Conservation (phyloP, 352 stramenopile species). For the Pythium inflatum region DNA sequence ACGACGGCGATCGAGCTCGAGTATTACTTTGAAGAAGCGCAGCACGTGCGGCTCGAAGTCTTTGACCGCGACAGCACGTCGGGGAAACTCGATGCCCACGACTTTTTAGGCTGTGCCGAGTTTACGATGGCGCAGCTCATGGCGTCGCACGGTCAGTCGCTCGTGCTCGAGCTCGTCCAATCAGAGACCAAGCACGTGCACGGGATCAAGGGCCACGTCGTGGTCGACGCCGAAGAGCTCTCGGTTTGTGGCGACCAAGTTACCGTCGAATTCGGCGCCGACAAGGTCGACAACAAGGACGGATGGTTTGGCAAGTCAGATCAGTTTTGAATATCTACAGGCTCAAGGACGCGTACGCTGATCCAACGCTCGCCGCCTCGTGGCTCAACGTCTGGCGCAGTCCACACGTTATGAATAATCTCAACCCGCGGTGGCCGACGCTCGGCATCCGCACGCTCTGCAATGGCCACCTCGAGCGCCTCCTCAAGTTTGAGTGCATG, state of each 20-base stretch:
- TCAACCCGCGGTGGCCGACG: conserved; percentile 68
- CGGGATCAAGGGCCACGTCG: conserved; percentile 52
- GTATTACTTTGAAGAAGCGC: conserved; percentile 86
- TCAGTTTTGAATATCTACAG: too few relatives aligned
- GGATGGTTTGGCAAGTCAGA: conserved; percentile 71
- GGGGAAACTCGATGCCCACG: conserved; percentile 66
- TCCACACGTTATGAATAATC: conserved; percentile 73
- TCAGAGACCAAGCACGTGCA: conserved; percentile 43
- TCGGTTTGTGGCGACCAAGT: conserved; percentile 55
- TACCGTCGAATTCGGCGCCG: conserved; percentile 51
- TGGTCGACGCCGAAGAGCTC: conserved; percentile 64
- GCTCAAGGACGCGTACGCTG: too few relatives aligned
- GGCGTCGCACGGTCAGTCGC: conserved; percentile 66
- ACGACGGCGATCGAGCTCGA: conserved; percentile 79
- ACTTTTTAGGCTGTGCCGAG: conserved; percentile 72
- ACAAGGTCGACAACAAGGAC: conserved; percentile 63
- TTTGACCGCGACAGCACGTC: conserved; percentile 84
- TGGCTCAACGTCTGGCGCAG: too few relatives aligned
- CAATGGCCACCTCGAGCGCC: conserved; percentile 74
- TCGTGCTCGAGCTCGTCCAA: conserved; percentile 54
- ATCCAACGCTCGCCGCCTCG: too few relatives aligned
- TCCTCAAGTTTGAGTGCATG: conserved; percentile 78
- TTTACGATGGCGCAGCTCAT: conserved; percentile 85
- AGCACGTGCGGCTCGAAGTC: conserved; percentile 84
- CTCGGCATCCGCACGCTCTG: conserved; percentile 74